Evolutionary conservation across 2,329 filamentous ascomycete species (phyloP), one percentile per base, ranked within the genome.

Genomic region (Diaporthe vexans): DNA sequence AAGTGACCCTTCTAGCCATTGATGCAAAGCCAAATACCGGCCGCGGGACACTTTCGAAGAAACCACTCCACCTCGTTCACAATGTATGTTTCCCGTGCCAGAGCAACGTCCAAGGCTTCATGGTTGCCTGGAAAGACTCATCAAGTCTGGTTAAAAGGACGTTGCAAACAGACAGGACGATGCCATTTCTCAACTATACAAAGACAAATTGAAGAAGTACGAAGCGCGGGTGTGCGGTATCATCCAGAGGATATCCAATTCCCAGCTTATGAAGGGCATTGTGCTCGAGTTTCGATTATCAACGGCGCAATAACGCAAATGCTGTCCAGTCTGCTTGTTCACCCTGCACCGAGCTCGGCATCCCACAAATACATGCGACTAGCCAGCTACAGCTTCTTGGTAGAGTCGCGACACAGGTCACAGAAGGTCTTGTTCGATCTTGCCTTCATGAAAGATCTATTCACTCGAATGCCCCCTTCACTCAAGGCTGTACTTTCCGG

Each of bases 331-430:
- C 2, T 63, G 37, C 58, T 63, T 15, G 58, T 63, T 8, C 37
- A 63, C 2, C 37, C 37, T 10, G 58, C 58, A 17, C 58, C 58
- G 15, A 63, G 24, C 5, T 63, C 58, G 21, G 37, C 37, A 2
- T 37, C 37, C n/a, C 58, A 61, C 5, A 63, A 46, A 9, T 63
- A 63, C 24, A 46, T 21, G 58, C 58, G 58, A 17, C 58, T 63
- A 8, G 37, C 58, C 37, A 63, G 58, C 24, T 63, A 63, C 37
- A 63, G 58, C 58, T 63, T 63, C 58, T 46, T 63, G 37, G 24
- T 63, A 11, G 58, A 63, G 19, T 63, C 58, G 6, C 10, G 10
- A 1, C 58, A 63, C 9, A 37, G 37, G 58, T 46, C 37, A 10
- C 37, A 63, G 37, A 63, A 63, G 58, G 24, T 46, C 37, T 46